Evolutionary conservation across 1,284 basidiomycete genomes (phyloP).

Genomic region (Fistulinella staudtii): DNA sequence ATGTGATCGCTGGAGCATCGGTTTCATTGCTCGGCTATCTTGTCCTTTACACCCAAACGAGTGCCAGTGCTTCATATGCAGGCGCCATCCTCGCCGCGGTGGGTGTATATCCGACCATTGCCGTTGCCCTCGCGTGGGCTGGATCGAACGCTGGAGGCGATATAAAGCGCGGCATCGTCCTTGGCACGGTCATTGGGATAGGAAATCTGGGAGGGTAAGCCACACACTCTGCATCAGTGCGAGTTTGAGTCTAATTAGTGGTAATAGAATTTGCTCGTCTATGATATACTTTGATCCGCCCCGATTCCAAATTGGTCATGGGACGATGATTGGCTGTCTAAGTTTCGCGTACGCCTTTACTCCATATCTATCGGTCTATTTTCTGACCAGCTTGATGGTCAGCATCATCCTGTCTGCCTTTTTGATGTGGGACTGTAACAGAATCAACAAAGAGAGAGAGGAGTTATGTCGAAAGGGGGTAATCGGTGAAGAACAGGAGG

Average conservation of each 20-base stretch:
- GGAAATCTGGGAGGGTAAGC: slow-evolving; percentile 50
- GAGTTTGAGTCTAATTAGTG: slow-evolving; percentile 7
- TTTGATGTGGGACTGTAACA: slow-evolving; percentile 40
- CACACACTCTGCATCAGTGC: background rate
- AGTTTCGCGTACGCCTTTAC: slow-evolving; percentile 32
- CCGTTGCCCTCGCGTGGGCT: slow-evolving; percentile 53
- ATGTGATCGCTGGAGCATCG: slow-evolving; percentile 37
- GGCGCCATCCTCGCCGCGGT: slow-evolving; percentile 51
- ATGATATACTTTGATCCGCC: slow-evolving; percentile 45
- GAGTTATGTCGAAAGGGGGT: slow-evolving; percentile 36
- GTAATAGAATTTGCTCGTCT: slow-evolving; percentile 38
- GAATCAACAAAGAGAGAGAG: slow-evolving; percentile 41
- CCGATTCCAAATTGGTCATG: slow-evolving; percentile 48
- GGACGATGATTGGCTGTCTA: slow-evolving; percentile 47
- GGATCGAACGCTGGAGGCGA: slow-evolving; percentile 55
- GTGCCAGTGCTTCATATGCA: slow-evolving; percentile 41
- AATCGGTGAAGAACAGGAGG: slow-evolving; percentile 35
- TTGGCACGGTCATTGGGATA: slow-evolving; percentile 53
- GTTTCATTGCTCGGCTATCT: slow-evolving; percentile 46
- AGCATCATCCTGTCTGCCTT: slow-evolving; percentile 27
- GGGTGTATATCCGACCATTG: slow-evolving; percentile 54
- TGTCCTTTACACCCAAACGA: slow-evolving; percentile 38
- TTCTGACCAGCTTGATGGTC: slow-evolving; percentile 1
- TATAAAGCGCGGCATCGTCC: slow-evolving; percentile 46
- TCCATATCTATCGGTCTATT: background rate